A percentile compares a stretch with the other conserved stretches of the same genome.
These are phyloP conservation scores for Dissophora globulifera DNA, from an alignment of 192 early-diverging fungal genomes.

Conservation along the genomic window DNA sequence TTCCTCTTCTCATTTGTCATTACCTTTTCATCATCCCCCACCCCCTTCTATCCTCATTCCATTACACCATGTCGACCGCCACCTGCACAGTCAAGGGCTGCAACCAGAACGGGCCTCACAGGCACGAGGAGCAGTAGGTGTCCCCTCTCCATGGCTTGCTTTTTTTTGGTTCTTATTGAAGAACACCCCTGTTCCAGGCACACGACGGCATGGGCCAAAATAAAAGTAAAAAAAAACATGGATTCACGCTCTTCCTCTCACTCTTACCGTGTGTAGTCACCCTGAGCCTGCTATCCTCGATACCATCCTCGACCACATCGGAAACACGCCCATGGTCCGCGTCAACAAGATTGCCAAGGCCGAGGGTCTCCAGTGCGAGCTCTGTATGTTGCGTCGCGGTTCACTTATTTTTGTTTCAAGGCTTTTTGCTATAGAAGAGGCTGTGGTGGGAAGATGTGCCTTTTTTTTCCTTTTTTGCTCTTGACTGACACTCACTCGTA, in stretches of 20 bases:
- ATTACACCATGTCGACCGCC: neutral
- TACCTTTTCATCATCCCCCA: constrained; percentile 11
- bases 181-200: no score
- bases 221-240: no score
- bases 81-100: constrained; percentile 30
- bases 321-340: constrained; percentile 95
- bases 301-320: constrained; percentile 94
- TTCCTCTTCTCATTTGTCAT: neutral
- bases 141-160: no score
- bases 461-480: neutral
- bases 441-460: no score
- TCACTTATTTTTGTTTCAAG: no score
- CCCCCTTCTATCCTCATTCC: neutral
- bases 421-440: no score
- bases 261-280: constrained; percentile 24
- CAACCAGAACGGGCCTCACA: constrained; percentile 45
- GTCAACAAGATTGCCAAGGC: constrained; percentile 87
- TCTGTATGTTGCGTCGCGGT: constrained; percentile 74
- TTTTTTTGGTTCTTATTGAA: no score
- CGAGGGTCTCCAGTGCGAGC: constrained; percentile 95
- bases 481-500: no score
- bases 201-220: no score
- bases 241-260: neutral
- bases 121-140: constrained; percentile 55
- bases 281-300: constrained; percentile 86